Evolutionary conservation across 306 rosid species (phyloP).

Genomic region (Argentina anserina): DNA sequence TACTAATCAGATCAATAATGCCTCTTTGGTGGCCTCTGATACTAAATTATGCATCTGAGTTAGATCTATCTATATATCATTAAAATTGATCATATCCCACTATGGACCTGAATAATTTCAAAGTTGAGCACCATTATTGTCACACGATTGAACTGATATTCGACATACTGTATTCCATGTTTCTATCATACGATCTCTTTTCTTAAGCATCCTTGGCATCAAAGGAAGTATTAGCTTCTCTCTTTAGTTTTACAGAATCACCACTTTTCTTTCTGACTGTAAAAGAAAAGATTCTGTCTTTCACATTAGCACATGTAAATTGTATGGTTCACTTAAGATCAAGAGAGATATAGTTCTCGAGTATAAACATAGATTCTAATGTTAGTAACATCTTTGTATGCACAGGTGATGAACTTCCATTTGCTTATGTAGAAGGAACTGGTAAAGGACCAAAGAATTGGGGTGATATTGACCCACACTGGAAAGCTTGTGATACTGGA

Average conservation of each 20-base stretch:
- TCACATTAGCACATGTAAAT: neutral
- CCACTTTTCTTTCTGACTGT: slow-evolving; percentile 14
- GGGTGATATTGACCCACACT: slow-evolving; percentile 52
- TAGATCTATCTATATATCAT: neutral
- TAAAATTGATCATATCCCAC: neutral
- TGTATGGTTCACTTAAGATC: neutral
- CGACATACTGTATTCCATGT: neutral
- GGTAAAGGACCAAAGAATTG: slow-evolving; percentile 65
- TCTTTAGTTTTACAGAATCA: neutral
- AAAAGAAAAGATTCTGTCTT: neutral
- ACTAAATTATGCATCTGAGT: neutral
- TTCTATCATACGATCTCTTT: neutral
- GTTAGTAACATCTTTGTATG: neutral
- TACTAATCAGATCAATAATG: neutral
- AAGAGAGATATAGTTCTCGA: neutral
- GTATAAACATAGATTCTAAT: neutral
- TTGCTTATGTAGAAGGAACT: slow-evolving; percentile 40
- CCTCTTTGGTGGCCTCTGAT: neutral
- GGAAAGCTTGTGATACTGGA: slow-evolving; percentile 62
- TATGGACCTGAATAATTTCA: neutral
- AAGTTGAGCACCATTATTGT: neutral
- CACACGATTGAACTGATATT: slow-evolving; percentile 3
- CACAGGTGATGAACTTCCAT: slow-evolving; percentile 43
- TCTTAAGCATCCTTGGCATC: slow-evolving; percentile 5
- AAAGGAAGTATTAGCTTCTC: slow-evolving; percentile 22